Evolutionary conservation across 1,284 basidiomycete species (phyloP).

Genomic region (Lignosus rhinocerotis): DNA sequence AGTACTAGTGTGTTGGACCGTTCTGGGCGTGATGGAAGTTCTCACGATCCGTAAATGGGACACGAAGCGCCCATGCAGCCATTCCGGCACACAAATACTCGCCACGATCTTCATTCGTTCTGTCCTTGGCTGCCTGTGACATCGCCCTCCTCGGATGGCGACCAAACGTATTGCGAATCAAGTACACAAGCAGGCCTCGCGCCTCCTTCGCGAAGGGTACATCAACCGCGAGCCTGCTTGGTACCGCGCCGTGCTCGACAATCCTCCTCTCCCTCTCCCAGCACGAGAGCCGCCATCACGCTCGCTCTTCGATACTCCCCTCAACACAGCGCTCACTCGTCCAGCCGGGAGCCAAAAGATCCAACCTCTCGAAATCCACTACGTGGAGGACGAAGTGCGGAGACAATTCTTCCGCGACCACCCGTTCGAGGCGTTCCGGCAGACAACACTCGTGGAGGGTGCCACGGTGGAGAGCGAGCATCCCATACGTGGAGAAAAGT

Average conservation of each 20-base stretch:
- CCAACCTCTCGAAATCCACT: conserved; percentile 68
- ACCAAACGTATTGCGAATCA: conserved; percentile 84
- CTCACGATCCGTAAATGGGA: background rate
- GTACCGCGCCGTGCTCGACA: conserved; percentile 83
- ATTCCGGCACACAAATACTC: too few relatives aligned
- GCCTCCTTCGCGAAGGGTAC: conserved; percentile 75
- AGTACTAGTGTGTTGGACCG: too few relatives aligned
- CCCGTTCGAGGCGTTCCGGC: conserved; percentile 92
- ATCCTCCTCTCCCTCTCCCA: conserved; percentile 87
- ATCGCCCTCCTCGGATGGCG: conserved; percentile 45
- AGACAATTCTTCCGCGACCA: conserved; percentile 95
- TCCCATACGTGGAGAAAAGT: conserved; percentile 58
- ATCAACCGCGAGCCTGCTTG: conserved; percentile 78
- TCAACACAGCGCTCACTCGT: conserved; percentile 10
- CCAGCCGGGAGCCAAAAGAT: conserved; percentile 39
- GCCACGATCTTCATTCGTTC: background rate
- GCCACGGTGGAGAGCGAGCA: conserved; percentile 56
- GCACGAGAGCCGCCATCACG: conserved; percentile 68
- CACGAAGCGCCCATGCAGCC: background rate
- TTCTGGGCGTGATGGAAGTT: background rate
- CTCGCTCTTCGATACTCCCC: conserved; percentile 47
- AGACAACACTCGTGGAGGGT: conserved; percentile 77
- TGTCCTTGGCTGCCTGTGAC: conserved; percentile 9
- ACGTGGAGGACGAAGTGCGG: conserved; percentile 85
- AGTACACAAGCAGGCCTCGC: conserved; percentile 86